These are phyloP conservation scores for Fusarium newnesense DNA, from an alignment of 2,329 filamentous ascomycete genomes.

Conservation along the genomic window DNA sequence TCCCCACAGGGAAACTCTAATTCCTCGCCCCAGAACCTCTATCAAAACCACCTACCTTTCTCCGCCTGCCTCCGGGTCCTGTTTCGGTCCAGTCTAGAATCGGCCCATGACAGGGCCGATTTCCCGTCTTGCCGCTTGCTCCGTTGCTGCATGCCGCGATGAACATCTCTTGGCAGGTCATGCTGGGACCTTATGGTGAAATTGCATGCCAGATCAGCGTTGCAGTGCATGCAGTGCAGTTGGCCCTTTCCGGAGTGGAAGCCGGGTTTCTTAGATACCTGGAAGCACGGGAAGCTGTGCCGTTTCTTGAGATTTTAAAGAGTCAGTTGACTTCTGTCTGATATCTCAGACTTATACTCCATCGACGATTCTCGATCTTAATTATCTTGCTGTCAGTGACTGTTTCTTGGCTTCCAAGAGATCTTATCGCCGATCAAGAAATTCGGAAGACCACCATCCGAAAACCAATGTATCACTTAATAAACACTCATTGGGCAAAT, in stretches of 20 bases:
- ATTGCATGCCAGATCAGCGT: not conserved
- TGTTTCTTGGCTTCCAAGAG: not conserved
- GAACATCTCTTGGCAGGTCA: not conserved
- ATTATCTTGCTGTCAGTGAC: not conserved
- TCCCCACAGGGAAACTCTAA: slow-evolving; percentile 3
- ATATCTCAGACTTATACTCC: not conserved
- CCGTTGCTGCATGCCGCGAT: not conserved
- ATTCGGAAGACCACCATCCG: slow-evolving; percentile 21
- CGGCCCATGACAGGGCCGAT: not conserved
- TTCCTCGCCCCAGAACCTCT: not conserved
- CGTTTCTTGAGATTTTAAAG: not conserved
- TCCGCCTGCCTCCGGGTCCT: not conserved
- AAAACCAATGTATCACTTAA: not conserved
- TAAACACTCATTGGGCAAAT: not conserved
- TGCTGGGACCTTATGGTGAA: not conserved
- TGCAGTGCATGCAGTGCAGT: slow-evolving; percentile 16
- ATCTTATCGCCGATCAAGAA: slow-evolving; percentile 9
- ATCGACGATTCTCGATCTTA: not conserved
- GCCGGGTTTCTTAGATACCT: not conserved
- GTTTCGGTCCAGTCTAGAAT: not conserved
- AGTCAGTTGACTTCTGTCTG: not conserved
- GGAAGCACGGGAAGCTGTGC: slow-evolving; percentile 2
- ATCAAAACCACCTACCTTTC: not conserved
- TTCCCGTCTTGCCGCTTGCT: not conserved
- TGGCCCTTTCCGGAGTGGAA: not conserved